phyloP scores from a whole-genome alignment of 257 asterid species.

The Parsonsia alboflavescens region DNA sequence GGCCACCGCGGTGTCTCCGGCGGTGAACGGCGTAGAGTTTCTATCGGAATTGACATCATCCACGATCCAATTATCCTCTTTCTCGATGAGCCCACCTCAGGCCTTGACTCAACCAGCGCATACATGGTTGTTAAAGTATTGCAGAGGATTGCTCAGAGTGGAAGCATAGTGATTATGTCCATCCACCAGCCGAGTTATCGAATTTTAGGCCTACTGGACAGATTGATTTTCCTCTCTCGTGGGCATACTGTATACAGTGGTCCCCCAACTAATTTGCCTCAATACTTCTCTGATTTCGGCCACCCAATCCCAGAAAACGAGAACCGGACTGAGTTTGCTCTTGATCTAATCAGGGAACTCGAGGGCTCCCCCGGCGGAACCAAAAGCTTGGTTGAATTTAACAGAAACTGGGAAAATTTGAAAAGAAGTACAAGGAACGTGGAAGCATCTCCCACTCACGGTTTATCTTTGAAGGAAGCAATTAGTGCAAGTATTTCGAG shows the following conservation, averaged over 20 bases:
- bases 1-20: constrained; percentile 40
- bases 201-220: constrained; percentile 34
- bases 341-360: constrained; percentile 38
- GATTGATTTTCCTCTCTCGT: constrained; percentile 29
- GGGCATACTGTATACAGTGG: constrained; percentile 40
- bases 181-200: constrained; percentile 47
- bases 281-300: constrained; percentile 34
- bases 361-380: constrained; percentile 31
- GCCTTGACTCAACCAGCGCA: constrained; percentile 48
- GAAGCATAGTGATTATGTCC: constrained; percentile 47
- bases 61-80: constrained; percentile 44
- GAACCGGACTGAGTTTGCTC: constrained; percentile 33
- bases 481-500: constrained; percentile 35
- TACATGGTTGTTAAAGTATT: constrained; percentile 42
- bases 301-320: constrained; percentile 36
- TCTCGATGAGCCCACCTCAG: constrained; percentile 50
- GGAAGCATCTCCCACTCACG: background rate
- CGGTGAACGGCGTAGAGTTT: constrained; percentile 43
- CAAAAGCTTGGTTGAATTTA: constrained; percentile 31
- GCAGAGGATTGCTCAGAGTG: constrained; percentile 40
- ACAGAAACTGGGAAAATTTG: constrained; percentile 20
- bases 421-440: background rate
- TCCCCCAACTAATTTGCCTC: constrained; percentile 24
- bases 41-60: constrained; percentile 41
- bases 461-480: constrained; percentile 29